Evolutionary conservation across 106 monocot genomes (phyloP), one percentile per base, ranked within the genome.

Genomic region (Amphibolis antarctica): DNA sequence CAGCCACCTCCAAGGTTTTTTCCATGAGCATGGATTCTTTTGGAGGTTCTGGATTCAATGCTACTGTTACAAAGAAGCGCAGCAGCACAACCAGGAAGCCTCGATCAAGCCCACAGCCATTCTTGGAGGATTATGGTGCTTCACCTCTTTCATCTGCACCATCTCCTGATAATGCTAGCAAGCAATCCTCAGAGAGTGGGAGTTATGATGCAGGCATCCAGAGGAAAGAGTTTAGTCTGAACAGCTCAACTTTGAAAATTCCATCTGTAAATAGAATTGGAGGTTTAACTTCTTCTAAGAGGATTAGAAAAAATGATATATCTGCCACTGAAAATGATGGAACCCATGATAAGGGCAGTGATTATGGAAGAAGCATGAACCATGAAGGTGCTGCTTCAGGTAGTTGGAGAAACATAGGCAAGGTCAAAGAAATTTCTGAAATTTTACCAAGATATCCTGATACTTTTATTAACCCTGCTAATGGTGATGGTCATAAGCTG

Each of bases 101-200:
- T 58, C 69, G 80, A 27, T 68, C 70, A 17, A 74, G 72, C 19
- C 72, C 85, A 6, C 77, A 70, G 6, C 50, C 67, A 0, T 50
- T 69, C 17, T 28, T 80, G 9, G 88, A 82, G 42, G 60, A 65
- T 10, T 44, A 55, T 10, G 76, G 78, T 66, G 53, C 50, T 18
- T 82, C 88, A 17, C 61, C 88, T 45, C 78, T 68, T 46, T 79
- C 83, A 6, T 76, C 84, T 0, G 69, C 75, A 17, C 82, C 80
- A 11, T 83, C 86, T 48, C 75, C 80, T 4, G 77, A 75, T 22
- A 79, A 81, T 77, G 54, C 70, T 43, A 78, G 66, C 70, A 87
- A 75, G 45, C 52, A 47, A 12, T 88, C 83, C 60, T 44, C 73
- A 36, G 76, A 84, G 54, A 69, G 68, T 60, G 55, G 53, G 10